Evolutionary conservation across 345 rosid genomes (phyloP), one percentile per base, ranked within the genome.

Genomic region (Gossypium thurberi): DNA sequence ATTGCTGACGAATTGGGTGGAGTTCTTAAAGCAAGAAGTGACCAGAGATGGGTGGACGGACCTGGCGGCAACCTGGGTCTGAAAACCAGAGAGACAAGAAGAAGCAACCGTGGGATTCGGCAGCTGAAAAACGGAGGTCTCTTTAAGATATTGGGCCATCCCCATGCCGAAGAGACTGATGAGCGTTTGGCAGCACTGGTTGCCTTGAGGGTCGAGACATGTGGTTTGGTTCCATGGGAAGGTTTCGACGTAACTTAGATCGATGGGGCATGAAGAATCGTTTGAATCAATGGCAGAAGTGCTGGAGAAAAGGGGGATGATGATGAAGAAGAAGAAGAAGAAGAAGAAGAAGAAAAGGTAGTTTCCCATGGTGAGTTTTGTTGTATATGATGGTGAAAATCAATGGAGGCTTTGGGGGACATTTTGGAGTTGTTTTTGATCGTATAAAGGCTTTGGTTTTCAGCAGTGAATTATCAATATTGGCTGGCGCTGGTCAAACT

Each of bases 131-230:
- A 72, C 28, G 57, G 91, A 80, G 63, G 89, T 85, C 0, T 83
- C 79, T 56, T 74, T 79, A n/a, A 89, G 83, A 78, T 89, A 69
- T 17, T 78, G 83, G 13, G 93, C 86, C 9, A 82, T 75, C 20
- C 91, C 93, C 50, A 89, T 76, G 67, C 93, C 93, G 12, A 85
- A 56, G 47, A 89, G 81, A 78, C 88, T 84, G 8, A 76, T 69
- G n/a, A 89, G 88, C 33, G 91, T 42, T 50, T 70, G 74, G 78
- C 93, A 89, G 64, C 93, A 89, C 21, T 64, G 78, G 20, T 26
- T 73, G 6, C 37, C 65, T 18, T 73, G 14, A 2, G 82, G 63
- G 10, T 70, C 46, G 4, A 21, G 77, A 65, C 90, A 86, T 5
- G 52, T n/a, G 6, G 89, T 82, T 12, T 72, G 50, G 77, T 89